Evolutionary conservation across 2,329 filamentous ascomycete species (phyloP).

Genomic region (Paraconiothyrium sp.): DNA sequence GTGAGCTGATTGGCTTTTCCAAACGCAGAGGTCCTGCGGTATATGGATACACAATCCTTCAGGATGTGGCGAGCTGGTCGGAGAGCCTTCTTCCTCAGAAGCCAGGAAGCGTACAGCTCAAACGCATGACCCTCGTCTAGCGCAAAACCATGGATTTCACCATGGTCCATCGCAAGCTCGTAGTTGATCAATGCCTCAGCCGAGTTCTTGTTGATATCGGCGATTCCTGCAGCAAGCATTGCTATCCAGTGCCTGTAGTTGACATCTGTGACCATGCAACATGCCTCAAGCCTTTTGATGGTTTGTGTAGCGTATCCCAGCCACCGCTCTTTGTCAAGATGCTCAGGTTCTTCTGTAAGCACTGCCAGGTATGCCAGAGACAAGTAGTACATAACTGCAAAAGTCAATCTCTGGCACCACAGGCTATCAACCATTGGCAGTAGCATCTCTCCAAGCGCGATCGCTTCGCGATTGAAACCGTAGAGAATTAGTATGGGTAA

Average conservation of each 20-base stretch:
- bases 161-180: conserved; percentile 77
- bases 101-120: conserved; percentile 77
- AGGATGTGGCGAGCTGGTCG: conserved; percentile 75
- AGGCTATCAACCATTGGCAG: conserved; percentile 53
- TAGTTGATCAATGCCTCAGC: conserved; percentile 68
- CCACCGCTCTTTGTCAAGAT: conserved; percentile 56
- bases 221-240: conserved; percentile 73
- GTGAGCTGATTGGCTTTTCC: conserved; percentile 75
- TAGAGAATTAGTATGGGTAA: conserved; percentile 55
- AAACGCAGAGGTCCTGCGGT: conserved; percentile 70
- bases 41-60: conserved; percentile 73
- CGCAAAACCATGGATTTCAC: conserved; percentile 70
- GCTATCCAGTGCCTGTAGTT: conserved; percentile 78
- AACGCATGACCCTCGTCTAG: conserved; percentile 79
- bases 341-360: conserved; percentile 49
- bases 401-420: conserved; percentile 55
- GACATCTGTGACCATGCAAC: conserved; percentile 70
- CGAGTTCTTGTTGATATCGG: conserved; percentile 68
- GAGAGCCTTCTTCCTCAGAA: conserved; percentile 71
- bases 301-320: conserved; percentile 64
- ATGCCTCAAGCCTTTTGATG: conserved; percentile 70
- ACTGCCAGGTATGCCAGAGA: conserved; percentile 53
- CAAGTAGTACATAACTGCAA: conserved; percentile 55
- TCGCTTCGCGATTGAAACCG: conserved; percentile 54
- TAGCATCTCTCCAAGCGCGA: conserved; percentile 54